Evolutionary conservation across 2,329 filamentous ascomycete species (phyloP).

Genomic region (Cercospora sp.): DNA sequence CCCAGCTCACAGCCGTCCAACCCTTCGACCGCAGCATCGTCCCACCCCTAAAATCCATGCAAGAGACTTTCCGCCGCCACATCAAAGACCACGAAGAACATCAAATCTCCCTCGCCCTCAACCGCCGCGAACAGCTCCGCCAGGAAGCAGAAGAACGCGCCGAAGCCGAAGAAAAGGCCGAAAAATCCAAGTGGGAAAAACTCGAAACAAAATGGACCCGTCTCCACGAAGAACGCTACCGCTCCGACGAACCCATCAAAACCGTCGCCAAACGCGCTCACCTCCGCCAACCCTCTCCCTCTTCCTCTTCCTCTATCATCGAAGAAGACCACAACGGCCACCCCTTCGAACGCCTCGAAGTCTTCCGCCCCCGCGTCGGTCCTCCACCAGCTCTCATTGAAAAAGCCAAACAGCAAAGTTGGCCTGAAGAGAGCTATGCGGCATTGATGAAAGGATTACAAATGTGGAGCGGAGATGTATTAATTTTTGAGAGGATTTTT

Average conservation of each 20-base stretch:
- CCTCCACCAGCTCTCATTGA: slow-evolving; percentile 28
- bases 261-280: slow-evolving; percentile 25
- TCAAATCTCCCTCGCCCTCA: background rate
- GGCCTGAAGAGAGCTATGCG: slow-evolving; percentile 37
- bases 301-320: background rate
- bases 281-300: slow-evolving; percentile 21
- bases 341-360: slow-evolving; percentile 41
- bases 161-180: slow-evolving; percentile 4
- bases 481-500: slow-evolving; percentile 34
- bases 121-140: background rate
- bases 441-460: slow-evolving; percentile 35
- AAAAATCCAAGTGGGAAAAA: slow-evolving; percentile 1
- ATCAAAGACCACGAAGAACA: background rate
- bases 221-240: slow-evolving; percentile 29
- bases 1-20: slow-evolving; percentile 20
- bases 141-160: slow-evolving; percentile 8
- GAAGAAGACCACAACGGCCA: slow-evolving; percentile 44
- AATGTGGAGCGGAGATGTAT: slow-evolving; percentile 26
- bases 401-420: slow-evolving; percentile 26
- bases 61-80: slow-evolving; percentile 17
- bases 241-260: slow-evolving; percentile 21
- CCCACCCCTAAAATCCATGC: slow-evolving; percentile 21
- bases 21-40: slow-evolving; percentile 24
- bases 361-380: slow-evolving; percentile 39
- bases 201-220: slow-evolving; percentile 26